Base-by-base conservation (phyloP, 2,329 filamentous ascomycete species). In the Diaporthe sp. region DNA sequence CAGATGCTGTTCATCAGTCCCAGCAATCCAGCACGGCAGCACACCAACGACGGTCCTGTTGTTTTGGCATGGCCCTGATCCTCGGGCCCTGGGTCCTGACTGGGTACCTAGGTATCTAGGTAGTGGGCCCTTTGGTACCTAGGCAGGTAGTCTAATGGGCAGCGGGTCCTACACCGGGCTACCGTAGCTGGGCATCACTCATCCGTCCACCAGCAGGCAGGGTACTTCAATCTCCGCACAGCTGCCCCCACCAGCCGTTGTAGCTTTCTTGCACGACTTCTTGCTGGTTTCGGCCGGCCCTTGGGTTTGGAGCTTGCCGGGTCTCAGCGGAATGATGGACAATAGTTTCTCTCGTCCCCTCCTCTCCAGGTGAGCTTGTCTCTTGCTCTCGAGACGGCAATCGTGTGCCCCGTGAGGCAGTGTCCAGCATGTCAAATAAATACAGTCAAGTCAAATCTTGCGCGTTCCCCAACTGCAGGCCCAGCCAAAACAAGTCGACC, bases 141-240 rank as follows among this genome's bases (percentile, higher is more conserved):
- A 39, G 37, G 17, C 22, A 13, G 49, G 49, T 53, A 25, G 39
- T 28, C 59, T 65, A 65, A 65, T 62, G 13, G n/a, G 10, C 55
- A 58, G 55, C 31, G 55, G 55, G 58, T 61, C 58, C n/a, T 13
- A 25, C 58, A 39, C n/a, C 31, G 39, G 55, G 55, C 55, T 61
- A 39, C 57, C 12, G 57, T 42, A 61, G 34, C 57, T 61, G 57
- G 57, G 57, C 59, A 65, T 65, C 39, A 46, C 46, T 42, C n/a
- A 44, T 31, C 25, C 31, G 12, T 25, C 34, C 37, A 44, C 55
- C 58, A 61, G 42, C 58, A 42, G 12, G 22, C 19, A 39, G 62
- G 49, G 49, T 55, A 55, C 49, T 69, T 69, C 34, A 55, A 69
- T 69, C 34, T 69, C 65, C n/a, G 65, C 65, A 49, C 65, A 69